Evolutionary conservation across 148 eudicot genomes (phyloP), one percentile per base, ranked within the genome.

Genomic region (Nepenthes gracilis): DNA sequence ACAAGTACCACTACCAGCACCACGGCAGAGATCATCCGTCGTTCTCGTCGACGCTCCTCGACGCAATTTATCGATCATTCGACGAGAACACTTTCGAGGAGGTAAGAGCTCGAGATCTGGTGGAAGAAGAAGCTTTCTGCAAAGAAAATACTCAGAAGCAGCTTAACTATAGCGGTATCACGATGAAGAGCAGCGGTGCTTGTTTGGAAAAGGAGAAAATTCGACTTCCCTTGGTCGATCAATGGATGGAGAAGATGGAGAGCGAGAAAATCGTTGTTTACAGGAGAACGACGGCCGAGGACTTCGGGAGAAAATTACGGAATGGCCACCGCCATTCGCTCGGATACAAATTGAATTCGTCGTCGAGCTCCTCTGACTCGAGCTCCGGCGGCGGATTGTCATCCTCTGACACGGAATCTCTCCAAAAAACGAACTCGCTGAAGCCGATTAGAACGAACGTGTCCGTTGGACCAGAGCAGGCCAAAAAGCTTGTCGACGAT

Each of bases 1-100:
- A 61, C 64, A 57, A 55, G 53, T 56, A 61, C 48, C 45, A 47
- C 3, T 34, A 51, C 63, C 57, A 61, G 32, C 60, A 55, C 14
- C 57, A 69, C 54, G 50, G 58, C 32, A 34, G 38, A 33, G 63
- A 64, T 11, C 55, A 69, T 35, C 85, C 90, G 0, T 92, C 98
- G 0, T 92, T 92, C 67, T 88, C 96, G 0, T 85, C 98, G 0
- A 64, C 88, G 2, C 85, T 92, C 37, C 82, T 92, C 14, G 98
- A 92, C 43, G 67, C 81, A n/a, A 88, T 88, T 69, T 88, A 92
- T 59, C 86, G 88, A 13, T 88, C 98, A 2, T 80, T 92, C 53
- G 98, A 92, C 73, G 72, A 78, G n/a, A 14, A 35, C 14, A 35
- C 51, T n/a, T 35, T 1, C 32, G 53, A 53, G 13, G 40, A 43